Conservation (phyloP, 1,284 basidiomycete genomes). For the Coniophora puteana region DNA sequence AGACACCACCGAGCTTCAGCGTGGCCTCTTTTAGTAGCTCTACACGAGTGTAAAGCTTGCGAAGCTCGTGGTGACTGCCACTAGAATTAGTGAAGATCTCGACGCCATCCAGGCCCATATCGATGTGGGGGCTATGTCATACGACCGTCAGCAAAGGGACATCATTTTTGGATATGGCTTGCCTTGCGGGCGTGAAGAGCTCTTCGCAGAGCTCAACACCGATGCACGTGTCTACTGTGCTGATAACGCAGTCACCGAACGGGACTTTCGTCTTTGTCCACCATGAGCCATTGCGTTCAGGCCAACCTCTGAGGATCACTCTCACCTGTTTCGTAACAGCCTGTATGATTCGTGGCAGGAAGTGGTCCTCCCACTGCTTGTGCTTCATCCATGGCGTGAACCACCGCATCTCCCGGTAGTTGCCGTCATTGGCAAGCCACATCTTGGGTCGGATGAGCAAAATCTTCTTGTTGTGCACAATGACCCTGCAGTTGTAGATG, state of each 20-base stretch:
- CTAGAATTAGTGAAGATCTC: slow-evolving; percentile 99
- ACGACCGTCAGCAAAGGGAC: neutral
- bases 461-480: slow-evolving; percentile 84
- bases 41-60: slow-evolving; percentile 88
- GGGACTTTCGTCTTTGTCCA: slow-evolving; percentile 77
- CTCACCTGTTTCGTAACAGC: slow-evolving; percentile 85
- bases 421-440: slow-evolving; percentile 99
- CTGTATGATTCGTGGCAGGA: slow-evolving; percentile 84
- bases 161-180: slow-evolving; percentile 1
- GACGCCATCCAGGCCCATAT: slow-evolving; percentile 96
- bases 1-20: slow-evolving; percentile 92
- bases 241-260: slow-evolving; percentile 93
- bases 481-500: slow-evolving; percentile 94
- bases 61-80: slow-evolving; percentile 95
- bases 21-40: slow-evolving; percentile 98
- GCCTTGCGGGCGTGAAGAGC: slow-evolving; percentile 95
- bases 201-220: slow-evolving; percentile 98
- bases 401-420: slow-evolving; percentile 94
- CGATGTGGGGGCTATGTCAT: slow-evolving; percentile 95
- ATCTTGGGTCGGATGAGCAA: slow-evolving; percentile 96
- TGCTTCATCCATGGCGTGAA: slow-evolving; percentile 96
- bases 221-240: slow-evolving; percentile 92
- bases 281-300: too few species aligned
- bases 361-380: slow-evolving; percentile 85
- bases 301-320: too few species aligned